Evolutionary conservation across 1,284 basidiomycete genomes (phyloP).

Genomic region (Ustilago sp.): DNA sequence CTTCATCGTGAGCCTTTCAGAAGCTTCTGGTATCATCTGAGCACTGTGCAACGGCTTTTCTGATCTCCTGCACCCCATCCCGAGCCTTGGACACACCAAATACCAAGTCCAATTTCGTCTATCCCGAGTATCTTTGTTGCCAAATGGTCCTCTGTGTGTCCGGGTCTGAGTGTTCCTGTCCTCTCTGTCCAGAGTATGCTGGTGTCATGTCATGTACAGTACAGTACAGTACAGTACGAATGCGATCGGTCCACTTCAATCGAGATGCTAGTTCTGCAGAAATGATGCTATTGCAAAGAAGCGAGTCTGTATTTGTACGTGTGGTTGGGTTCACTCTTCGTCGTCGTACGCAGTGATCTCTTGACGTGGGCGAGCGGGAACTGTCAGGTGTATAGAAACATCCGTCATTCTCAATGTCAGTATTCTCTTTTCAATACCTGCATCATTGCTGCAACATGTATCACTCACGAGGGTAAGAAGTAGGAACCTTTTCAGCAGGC

Average conservation of each 20-base stretch:
- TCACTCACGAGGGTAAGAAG: slow-evolving; percentile 81
- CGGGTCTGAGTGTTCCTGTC: no score
- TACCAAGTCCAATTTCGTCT: no score
- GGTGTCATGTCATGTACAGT: background rate
- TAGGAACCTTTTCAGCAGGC: slow-evolving; percentile 80
- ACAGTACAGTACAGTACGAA: no score
- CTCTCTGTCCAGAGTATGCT: background rate
- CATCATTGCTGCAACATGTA: background rate
- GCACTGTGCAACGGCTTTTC: no score
- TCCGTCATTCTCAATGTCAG: background rate
- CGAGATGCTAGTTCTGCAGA: background rate
- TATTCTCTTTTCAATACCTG: background rate
- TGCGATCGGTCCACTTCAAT: background rate
- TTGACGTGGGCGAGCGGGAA: slow-evolving; percentile 60
- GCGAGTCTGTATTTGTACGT: slow-evolving; percentile 11
- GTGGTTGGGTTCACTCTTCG: slow-evolving; percentile 34
- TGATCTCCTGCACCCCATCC: no score
- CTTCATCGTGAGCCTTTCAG: no score
- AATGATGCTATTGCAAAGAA: slow-evolving; percentile 12
- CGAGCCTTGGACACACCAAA: no score
- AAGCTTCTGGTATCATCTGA: no score
- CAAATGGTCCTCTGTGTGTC: no score
- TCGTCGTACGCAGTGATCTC: slow-evolving; percentile 63
- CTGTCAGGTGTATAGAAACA: slow-evolving; percentile 19
- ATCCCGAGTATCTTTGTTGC: no score